These are phyloP conservation scores for Phialophora verrucosa DNA, from an alignment of 2,329 filamentous ascomycete genomes.

Conservation along the genomic window DNA sequence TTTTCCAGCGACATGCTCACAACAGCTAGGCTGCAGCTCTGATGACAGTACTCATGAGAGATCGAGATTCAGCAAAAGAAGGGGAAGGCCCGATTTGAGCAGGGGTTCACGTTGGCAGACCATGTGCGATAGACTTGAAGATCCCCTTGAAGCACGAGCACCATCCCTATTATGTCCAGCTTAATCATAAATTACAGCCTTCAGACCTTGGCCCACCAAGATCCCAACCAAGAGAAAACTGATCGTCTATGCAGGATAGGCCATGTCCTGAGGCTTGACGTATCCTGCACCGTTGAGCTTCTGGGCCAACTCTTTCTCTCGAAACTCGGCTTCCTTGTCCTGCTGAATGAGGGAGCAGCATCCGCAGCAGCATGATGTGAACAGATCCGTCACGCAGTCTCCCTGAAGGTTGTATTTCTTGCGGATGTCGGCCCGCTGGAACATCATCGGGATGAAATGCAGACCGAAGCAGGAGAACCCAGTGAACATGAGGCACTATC, in stretches of 20 bases:
- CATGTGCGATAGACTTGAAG: neutral
- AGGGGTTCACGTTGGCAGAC: neutral
- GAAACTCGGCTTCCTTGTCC: slow-evolving; percentile 57
- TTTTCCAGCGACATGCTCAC: neutral
- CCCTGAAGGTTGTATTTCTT: slow-evolving; percentile 61
- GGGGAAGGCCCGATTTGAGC: neutral
- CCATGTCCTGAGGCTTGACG: slow-evolving; percentile 27
- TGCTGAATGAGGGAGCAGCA: slow-evolving; percentile 65
- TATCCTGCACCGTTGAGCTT: slow-evolving; percentile 29
- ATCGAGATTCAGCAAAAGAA: neutral
- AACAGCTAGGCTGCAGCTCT: neutral
- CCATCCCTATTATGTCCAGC: neutral
- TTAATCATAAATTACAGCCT: neutral
- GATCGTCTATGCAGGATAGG: slow-evolving; percentile 22
- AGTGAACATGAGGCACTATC: slow-evolving; percentile 47
- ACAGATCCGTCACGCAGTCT: slow-evolving; percentile 56
- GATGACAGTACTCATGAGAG: neutral
- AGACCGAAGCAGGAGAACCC: slow-evolving; percentile 43
- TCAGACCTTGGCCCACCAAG: neutral
- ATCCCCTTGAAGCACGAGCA: neutral
- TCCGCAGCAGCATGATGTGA: slow-evolving; percentile 59
- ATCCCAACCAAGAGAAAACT: neutral
- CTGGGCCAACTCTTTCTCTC: slow-evolving; percentile 31
- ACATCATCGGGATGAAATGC: slow-evolving; percentile 53
- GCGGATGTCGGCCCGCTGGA: slow-evolving; percentile 62